These are phyloP conservation scores for Leishmania lainsoni DNA, from an alignment of 208 protist species.

Conservation along the genomic window DNA sequence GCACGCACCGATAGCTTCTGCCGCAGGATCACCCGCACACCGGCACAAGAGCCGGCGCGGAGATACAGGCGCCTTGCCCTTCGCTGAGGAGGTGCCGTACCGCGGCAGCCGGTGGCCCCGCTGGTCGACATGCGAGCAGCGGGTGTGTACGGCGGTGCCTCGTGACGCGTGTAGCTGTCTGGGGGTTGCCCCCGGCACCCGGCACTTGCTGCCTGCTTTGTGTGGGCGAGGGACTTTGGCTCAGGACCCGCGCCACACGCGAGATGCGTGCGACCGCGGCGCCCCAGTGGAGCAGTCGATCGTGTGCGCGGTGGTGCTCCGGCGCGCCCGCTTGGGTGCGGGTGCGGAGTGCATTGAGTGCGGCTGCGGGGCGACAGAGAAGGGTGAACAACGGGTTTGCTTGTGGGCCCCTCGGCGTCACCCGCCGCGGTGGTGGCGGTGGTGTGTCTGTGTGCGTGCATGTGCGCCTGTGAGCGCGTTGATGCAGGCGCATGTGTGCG, in stretches of 20 bases:
- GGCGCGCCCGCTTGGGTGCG: not conserved
- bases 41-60: conserved; percentile 23
- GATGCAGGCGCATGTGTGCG: conserved; percentile 9
- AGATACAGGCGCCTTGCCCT: conserved; percentile 25
- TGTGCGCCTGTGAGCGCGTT: not conserved
- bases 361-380: conserved; percentile 24
- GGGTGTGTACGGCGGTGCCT: conserved; percentile 41
- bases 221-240: conserved; percentile 70
- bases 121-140: conserved; percentile 28
- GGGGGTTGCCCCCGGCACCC: conserved; percentile 39
- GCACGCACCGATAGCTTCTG: conserved; percentile 27
- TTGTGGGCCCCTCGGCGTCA: conserved; percentile 28
- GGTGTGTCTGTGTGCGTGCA: conserved; percentile 18
- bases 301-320: conserved; percentile 25
- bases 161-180: conserved; percentile 15
- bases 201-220: conserved; percentile 66
- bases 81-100: conserved; percentile 27
- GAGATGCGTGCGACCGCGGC: conserved; percentile 18
- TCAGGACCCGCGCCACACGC: conserved; percentile 52
- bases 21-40: conserved; percentile 31
- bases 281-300: conserved; percentile 32
- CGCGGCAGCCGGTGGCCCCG: conserved; percentile 32
- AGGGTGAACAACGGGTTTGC: conserved; percentile 55
- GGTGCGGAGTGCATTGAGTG: conserved; percentile 5
- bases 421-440: conserved; percentile 22